These are phyloP conservation scores for Flammula alnicola DNA, from an alignment of 1,284 basidiomycete species.

Conservation along the genomic window DNA sequence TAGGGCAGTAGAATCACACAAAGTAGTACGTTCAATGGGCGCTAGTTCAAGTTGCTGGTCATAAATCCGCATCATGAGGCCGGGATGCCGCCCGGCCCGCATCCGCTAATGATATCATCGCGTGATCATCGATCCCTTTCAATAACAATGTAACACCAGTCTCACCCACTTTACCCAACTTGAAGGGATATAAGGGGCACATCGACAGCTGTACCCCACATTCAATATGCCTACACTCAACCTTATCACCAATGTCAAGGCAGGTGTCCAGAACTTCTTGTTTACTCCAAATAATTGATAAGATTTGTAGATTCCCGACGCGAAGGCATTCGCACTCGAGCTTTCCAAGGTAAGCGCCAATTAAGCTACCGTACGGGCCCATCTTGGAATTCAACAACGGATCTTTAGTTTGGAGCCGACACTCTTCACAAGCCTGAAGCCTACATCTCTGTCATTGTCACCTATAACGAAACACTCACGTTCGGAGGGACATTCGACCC, in stretches of 20 bases:
- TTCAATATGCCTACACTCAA: conserved; percentile 61
- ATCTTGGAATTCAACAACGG: not conserved
- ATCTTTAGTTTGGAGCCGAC: conserved; percentile 48
- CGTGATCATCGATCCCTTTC: too few species aligned
- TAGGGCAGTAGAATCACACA: too few species aligned
- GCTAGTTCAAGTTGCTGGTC: too few species aligned
- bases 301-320: conserved; percentile 46
- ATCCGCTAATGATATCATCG: too few species aligned
- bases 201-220: too few species aligned
- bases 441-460: conserved; percentile 55
- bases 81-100: too few species aligned
- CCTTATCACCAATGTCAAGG: conserved; percentile 65
- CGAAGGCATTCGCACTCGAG: conserved; percentile 57
- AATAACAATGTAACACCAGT: too few species aligned
- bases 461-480: conserved; percentile 59
- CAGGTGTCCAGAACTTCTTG: conserved; percentile 21
- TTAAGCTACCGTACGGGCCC: not conserved
- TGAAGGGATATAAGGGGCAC: too few species aligned
- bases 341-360: conserved; percentile 59
- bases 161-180: too few species aligned
- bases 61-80: too few species aligned
- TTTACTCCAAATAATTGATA: conserved; percentile 1
- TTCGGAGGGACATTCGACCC: conserved; percentile 68
- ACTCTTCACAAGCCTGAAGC: conserved; percentile 57
- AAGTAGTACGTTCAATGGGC: too few species aligned